Percentiles rank a stretch among this genome's conserved stretches.
Conservation (phyloP, 352 stramenopile species). For the Pythium rhizo-oryzae region DNA sequence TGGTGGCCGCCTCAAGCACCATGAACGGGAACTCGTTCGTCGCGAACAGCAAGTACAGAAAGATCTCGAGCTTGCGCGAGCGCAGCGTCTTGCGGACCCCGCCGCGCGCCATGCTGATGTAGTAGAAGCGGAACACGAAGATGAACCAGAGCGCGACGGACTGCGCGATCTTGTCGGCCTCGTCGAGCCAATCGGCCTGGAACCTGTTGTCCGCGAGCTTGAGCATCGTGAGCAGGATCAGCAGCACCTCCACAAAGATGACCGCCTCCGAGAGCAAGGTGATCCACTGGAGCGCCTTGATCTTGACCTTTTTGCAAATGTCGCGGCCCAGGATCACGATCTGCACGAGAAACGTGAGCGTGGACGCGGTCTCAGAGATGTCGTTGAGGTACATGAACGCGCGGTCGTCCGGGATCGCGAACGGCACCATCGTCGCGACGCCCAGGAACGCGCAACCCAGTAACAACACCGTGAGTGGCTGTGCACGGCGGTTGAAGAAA, state of each 20-base stretch:
- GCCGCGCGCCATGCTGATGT: conserved; percentile 31
- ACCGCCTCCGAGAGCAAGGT: conserved; percentile 14
- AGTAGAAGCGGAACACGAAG: conserved; percentile 39
- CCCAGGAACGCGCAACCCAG: conserved; percentile 17
- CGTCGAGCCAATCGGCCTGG: conserved; percentile 8
- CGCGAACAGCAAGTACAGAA: conserved; percentile 29
- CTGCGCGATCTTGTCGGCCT: conserved; percentile 21
- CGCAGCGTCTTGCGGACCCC: conserved; percentile 30
- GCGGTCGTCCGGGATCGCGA: background rate
- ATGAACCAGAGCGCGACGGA: conserved; percentile 24
- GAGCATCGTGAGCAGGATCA: conserved; percentile 18
- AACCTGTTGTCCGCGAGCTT: conserved; percentile 1
- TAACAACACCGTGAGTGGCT: conserved; percentile 5
- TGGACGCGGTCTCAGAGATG: conserved; percentile 34
- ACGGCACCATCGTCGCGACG: conserved; percentile 18
- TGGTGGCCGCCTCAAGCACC: background rate
- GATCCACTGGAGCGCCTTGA: conserved; percentile 22
- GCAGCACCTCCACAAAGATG: conserved; percentile 23
- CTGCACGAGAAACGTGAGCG: conserved; percentile 41
- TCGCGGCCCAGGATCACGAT: conserved; percentile 37
- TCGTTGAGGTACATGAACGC: conserved; percentile 25
- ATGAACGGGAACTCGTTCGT: conserved; percentile 2
- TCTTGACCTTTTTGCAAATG: conserved; percentile 31
- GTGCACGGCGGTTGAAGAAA: conserved; percentile 12
- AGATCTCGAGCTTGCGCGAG: conserved; percentile 30